These are phyloP conservation scores for Amaranthus tricolor DNA, from an alignment of 179 eudicot genomes.

Conservation along the genomic window DNA sequence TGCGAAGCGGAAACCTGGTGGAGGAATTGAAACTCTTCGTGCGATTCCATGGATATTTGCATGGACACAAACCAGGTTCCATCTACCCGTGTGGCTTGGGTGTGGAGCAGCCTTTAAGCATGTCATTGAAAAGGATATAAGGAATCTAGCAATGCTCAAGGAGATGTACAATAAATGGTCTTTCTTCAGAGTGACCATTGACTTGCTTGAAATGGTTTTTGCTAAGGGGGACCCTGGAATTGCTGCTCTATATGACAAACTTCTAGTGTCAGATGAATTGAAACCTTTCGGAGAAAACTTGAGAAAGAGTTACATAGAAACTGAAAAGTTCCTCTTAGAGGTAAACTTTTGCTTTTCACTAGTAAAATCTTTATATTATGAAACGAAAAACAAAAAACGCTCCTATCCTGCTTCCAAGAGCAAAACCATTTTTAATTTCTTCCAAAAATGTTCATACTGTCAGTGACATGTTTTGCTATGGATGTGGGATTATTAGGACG, in stretches of 20 bases:
- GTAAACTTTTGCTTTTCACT: constrained; percentile 19
- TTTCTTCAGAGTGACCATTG: constrained; percentile 87
- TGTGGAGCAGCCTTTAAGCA: constrained; percentile 80
- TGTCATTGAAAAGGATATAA: constrained; percentile 51
- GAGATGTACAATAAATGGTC: constrained; percentile 93
- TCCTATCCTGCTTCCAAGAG: too few relatives aligned
- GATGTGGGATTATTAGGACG: too few relatives aligned
- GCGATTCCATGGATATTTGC: constrained; percentile 97
- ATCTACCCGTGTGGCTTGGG: constrained; percentile 95
- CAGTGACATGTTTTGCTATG: too few relatives aligned
- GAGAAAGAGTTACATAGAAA: constrained; percentile 56
- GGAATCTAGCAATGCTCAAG: constrained; percentile 58
- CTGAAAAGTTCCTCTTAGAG: constrained; percentile 54
- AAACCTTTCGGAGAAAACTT: constrained; percentile 63
- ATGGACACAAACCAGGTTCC: constrained; percentile 91
- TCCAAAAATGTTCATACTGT: too few relatives aligned
- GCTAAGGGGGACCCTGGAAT: constrained; percentile 92
- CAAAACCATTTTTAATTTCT: too few relatives aligned
- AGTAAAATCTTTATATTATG: too few relatives aligned
- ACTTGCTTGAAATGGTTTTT: constrained; percentile 86
- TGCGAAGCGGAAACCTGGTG: constrained; percentile 81
- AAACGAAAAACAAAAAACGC: too few relatives aligned
- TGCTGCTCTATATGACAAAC: constrained; percentile 76
- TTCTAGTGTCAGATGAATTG: constrained; percentile 65
- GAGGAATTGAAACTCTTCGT: constrained; percentile 87